phyloP scores from a whole-genome alignment of 805 yeast species.

The Candida tammaniensis region DNA sequence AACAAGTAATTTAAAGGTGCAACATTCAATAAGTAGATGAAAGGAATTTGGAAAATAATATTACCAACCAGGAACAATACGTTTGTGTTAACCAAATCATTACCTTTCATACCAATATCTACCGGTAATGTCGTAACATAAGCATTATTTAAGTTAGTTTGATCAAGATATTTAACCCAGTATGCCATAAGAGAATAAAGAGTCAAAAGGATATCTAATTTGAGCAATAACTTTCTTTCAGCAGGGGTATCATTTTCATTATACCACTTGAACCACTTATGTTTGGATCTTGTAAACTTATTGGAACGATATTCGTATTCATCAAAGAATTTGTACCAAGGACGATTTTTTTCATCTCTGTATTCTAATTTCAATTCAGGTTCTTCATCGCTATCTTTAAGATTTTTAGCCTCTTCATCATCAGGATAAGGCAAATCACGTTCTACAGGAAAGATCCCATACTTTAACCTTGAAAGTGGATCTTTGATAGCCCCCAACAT shows the following conservation, averaged over 20 bases:
- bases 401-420: conserved; percentile 1
- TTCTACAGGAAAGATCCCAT: conserved; percentile 10
- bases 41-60: conserved; percentile 25
- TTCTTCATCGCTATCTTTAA: conserved; percentile 4
- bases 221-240: conserved; percentile 27
- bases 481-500: too few species aligned
- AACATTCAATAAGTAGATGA: conserved; percentile 21
- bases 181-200: conserved; percentile 11
- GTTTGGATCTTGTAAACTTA: conserved; percentile 15
- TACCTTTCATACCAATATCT: conserved; percentile 34
- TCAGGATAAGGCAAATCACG: conserved; percentile 3
- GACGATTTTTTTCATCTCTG: conserved; percentile 52
- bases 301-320: conserved; percentile 29
- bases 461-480: conserved; percentile 10
- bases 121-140: conserved; percentile 25
- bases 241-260: conserved; percentile 25
- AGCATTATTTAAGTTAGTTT: conserved; percentile 18
- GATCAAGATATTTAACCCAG: conserved; percentile 12
- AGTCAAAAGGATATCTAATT: conserved; percentile 21
- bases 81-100: conserved; percentile 27
- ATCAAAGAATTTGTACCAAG: conserved; percentile 48
- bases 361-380: conserved; percentile 14
- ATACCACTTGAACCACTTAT: conserved; percentile 24
- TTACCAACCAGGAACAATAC: conserved; percentile 23
- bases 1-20: conserved; percentile 14